Percentiles rank a stretch among this genome's conserved stretches.
Evolutionary conservation across 441 rosid species (phyloP).

Genomic region (Corymbia calophylla): DNA sequence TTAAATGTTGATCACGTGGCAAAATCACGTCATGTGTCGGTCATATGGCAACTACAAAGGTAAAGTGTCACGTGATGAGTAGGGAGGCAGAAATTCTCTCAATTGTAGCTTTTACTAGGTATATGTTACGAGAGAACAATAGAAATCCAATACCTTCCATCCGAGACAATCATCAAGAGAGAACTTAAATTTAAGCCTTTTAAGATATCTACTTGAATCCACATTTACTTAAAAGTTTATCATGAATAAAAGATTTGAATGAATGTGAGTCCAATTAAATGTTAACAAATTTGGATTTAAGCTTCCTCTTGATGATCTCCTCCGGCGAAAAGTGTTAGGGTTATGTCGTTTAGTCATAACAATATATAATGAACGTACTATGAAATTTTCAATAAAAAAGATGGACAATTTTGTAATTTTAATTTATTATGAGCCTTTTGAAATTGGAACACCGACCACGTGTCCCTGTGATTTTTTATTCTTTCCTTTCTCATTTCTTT

Average conservation of each 20-base stretch:
- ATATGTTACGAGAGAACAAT: neutral
- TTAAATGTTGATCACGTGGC: neutral
- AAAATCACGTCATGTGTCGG: neutral
- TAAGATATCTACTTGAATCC: too few relatives aligned
- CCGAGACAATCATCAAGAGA: too few relatives aligned
- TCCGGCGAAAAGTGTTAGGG: too few relatives aligned
- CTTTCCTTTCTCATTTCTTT: neutral
- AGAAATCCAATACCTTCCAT: too few relatives aligned
- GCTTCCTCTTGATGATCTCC: too few relatives aligned
- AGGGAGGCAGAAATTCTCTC: neutral
- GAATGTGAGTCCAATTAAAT: too few relatives aligned
- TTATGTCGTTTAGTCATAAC: too few relatives aligned
- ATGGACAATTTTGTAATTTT: neutral
- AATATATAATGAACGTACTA: accelerated
- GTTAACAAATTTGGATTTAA: too few relatives aligned
- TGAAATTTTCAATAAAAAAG: neutral
- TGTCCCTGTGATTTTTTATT: neutral
- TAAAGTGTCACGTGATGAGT: neutral
- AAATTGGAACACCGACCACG: neutral
- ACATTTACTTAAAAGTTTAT: too few relatives aligned
- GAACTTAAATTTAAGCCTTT: too few relatives aligned
- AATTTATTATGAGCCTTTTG: neutral
- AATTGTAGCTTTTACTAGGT: neutral
- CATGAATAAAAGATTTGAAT: too few relatives aligned
- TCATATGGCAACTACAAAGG: accelerated